These are phyloP conservation scores for Peniophora sp. DNA, from an alignment of 1,284 basidiomycete genomes.

Conservation along the genomic window DNA sequence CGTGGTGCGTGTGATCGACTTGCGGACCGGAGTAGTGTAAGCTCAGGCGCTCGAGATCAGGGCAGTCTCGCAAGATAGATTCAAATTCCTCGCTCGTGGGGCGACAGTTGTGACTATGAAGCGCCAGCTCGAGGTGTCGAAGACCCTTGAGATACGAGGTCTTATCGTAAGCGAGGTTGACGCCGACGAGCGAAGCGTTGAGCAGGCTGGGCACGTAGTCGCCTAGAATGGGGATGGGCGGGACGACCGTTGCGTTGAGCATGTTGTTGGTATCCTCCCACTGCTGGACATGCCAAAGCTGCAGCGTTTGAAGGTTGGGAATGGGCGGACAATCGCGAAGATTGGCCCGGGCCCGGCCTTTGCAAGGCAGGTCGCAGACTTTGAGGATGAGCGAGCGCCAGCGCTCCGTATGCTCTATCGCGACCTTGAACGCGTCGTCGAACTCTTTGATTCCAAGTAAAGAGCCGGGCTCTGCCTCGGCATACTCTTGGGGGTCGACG, in stretches of 20 bases:
- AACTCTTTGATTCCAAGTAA: constrained; percentile 36
- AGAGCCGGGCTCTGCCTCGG: constrained; percentile 23
- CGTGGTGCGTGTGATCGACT: constrained; percentile 29
- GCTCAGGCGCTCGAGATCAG: constrained; percentile 36
- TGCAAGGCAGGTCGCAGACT: constrained; percentile 48
- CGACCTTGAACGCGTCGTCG: constrained; percentile 39
- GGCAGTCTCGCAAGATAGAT: constrained; percentile 38
- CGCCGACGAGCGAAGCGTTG: constrained; percentile 52
- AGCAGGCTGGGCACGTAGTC: constrained; percentile 39
- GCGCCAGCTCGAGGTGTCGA: constrained; percentile 43
- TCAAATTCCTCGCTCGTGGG: constrained; percentile 46
- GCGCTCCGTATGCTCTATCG: constrained; percentile 37
- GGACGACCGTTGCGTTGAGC: constrained; percentile 44
- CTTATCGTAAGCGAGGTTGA: constrained; percentile 51
- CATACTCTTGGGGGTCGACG: constrained; percentile 36
- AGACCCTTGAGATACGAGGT: constrained; percentile 45
- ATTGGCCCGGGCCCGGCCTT: constrained; percentile 39
- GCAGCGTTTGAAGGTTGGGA: constrained; percentile 43
- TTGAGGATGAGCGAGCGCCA: constrained; percentile 54
- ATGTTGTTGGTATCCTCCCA: constrained; percentile 41
- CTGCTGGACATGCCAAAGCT: constrained; percentile 57
- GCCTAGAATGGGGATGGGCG: constrained; percentile 46
- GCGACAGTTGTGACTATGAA: constrained; percentile 51
- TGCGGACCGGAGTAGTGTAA: constrained; percentile 52
- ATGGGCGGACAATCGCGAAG: constrained; percentile 42